phyloP scores from a whole-genome alignment of 2,329 filamentous ascomycete genomes.

The Fusarium sp. region DNA sequence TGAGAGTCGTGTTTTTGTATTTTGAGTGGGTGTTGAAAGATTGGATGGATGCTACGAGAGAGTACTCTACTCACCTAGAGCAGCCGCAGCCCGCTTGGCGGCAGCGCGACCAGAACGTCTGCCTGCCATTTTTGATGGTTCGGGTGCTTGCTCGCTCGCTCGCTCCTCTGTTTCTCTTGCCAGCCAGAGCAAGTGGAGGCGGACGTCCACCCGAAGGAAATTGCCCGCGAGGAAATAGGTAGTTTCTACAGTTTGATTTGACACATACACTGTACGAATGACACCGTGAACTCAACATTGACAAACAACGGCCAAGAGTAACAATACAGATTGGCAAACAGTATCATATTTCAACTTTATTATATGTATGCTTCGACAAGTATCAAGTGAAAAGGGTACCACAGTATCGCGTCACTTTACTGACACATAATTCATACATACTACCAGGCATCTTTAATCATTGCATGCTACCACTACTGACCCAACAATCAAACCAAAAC shows the following conservation, averaged over 20 bases:
- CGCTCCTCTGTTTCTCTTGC: slow-evolving; percentile 6
- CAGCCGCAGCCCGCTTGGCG: slow-evolving; percentile 66
- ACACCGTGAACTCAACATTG: background rate
- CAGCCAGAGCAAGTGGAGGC: slow-evolving; percentile 27
- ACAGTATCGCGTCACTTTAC: no score
- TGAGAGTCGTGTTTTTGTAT: slow-evolving; percentile 3
- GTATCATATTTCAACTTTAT: no score
- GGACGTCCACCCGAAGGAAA: slow-evolving; percentile 34
- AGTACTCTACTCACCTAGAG: slow-evolving; percentile 63
- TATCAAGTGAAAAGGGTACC: no score
- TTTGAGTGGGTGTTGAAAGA: slow-evolving; percentile 23
- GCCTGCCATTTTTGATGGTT: slow-evolving; percentile 53
- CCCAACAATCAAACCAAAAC: no score
- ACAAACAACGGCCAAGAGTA: no score
- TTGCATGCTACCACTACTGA: no score
- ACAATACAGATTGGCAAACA: no score
- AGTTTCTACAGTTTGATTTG: slow-evolving; percentile 5
- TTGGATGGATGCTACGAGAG: slow-evolving; percentile 22
- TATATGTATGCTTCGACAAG: no score
- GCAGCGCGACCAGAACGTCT: slow-evolving; percentile 67
- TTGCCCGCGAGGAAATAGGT: slow-evolving; percentile 25
- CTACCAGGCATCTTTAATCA: no score
- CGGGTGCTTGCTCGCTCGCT: slow-evolving; percentile 2
- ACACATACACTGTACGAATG: slow-evolving; percentile 9
- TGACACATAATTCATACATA: no score